These are phyloP conservation scores for Candida neerlandica DNA, from an alignment of 1,139 yeast genomes.

Conservation along the genomic window DNA sequence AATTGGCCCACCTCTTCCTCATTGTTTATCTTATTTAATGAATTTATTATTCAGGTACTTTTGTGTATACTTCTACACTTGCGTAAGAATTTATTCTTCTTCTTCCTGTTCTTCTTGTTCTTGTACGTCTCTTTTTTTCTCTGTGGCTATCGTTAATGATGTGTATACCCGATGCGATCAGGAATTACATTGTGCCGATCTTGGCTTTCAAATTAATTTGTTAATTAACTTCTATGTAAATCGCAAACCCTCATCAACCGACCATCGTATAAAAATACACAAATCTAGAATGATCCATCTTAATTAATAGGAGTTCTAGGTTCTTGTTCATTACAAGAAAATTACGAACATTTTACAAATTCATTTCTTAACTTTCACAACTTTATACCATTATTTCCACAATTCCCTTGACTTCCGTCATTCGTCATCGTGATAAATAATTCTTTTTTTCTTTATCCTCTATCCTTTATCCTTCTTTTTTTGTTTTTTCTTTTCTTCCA, in stretches of 20 bases:
- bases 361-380: not conserved
- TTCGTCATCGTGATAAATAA: not conserved
- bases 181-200: conserved; percentile 1
- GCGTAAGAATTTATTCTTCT: not conserved
- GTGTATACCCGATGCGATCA: not conserved
- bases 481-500: not conserved
- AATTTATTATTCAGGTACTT: not conserved
- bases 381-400: not conserved
- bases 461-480: not conserved
- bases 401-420: not conserved
- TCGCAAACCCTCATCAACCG: not conserved
- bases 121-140: not conserved
- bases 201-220: not conserved
- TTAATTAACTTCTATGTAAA: not conserved
- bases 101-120: not conserved
- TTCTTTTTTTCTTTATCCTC: not conserved
- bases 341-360: not conserved
- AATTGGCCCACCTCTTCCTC: not conserved
- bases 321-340: not conserved
- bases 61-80: not conserved
- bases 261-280: not conserved
- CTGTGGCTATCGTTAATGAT: too few relatives aligned
- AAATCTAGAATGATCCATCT: not conserved
- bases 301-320: not conserved
- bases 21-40: not conserved